phyloP scores from a whole-genome alignment of 768 basidiomycete genomes.

The Collybia mongolica region DNA sequence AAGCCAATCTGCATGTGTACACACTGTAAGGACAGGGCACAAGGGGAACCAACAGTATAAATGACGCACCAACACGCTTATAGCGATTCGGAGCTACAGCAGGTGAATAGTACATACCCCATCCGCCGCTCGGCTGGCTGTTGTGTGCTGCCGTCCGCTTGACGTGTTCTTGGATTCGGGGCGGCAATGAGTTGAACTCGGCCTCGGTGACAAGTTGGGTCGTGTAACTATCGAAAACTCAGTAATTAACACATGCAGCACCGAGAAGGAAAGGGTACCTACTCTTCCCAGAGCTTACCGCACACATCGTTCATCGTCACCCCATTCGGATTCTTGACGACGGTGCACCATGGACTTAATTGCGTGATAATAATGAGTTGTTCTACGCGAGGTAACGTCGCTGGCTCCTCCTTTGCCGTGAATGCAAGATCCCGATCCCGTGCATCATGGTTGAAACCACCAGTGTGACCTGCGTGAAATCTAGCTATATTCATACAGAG shows the following conservation, averaged over 20 bases:
- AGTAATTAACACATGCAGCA: neutral
- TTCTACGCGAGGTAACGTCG: constrained; percentile 64
- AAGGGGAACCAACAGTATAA: neutral
- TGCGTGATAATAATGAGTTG: constrained; percentile 58
- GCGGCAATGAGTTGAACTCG: constrained; percentile 60
- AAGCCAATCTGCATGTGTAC: constrained; percentile 60
- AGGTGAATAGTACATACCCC: constrained; percentile 43
- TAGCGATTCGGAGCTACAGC: constrained; percentile 46
- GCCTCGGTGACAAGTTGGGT: constrained; percentile 64
- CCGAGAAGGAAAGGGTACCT: constrained; percentile 21
- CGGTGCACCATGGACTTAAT: constrained; percentile 77
- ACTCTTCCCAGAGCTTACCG: constrained; percentile 75
- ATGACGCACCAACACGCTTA: constrained; percentile 60
- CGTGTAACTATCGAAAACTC: constrained; percentile 50
- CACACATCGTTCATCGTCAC: constrained; percentile 81
- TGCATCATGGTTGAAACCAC: constrained; percentile 59
- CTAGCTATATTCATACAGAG: neutral
- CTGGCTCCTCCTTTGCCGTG: constrained; percentile 57
- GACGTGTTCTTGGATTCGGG: constrained; percentile 70
- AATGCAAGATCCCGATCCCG: constrained; percentile 60
- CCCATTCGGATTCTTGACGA: constrained; percentile 66
- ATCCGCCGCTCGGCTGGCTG: constrained; percentile 23
- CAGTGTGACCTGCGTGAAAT: constrained; percentile 46
- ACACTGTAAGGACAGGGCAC: neutral
- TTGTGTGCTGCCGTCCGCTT: constrained; percentile 55